Percentiles rank a stretch among this genome's conserved stretches.
phyloP scores from a whole-genome alignment of 2,329 filamentous ascomycete species.

The Alternaria angustiovoidea region DNA sequence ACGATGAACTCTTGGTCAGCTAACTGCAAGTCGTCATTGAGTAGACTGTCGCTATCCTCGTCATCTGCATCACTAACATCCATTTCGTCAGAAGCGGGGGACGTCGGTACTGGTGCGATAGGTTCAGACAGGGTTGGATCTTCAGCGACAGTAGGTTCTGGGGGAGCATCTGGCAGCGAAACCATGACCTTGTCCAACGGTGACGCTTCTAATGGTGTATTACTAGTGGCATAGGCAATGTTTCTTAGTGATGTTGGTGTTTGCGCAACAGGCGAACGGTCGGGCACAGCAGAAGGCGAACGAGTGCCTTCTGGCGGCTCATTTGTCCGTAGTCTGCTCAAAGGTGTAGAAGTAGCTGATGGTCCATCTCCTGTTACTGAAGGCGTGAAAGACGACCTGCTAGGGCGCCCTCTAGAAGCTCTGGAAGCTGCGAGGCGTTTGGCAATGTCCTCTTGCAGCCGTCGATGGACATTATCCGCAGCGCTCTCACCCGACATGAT shows the following conservation, averaged over 20 bases:
- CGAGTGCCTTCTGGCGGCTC: conserved; percentile 35
- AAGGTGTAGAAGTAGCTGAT: neutral
- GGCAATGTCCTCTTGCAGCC: conserved; percentile 19
- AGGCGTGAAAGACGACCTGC: conserved; percentile 9
- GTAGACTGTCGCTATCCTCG: conserved; percentile 29
- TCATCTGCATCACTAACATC: conserved; percentile 32
- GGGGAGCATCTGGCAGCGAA: neutral
- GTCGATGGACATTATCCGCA: conserved; percentile 10
- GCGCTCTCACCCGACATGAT: conserved; percentile 28
- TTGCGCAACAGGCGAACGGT: conserved; percentile 33
- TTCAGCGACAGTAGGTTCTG: conserved; percentile 14
- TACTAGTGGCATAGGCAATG: conserved; percentile 31
- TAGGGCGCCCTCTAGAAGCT: conserved; percentile 17
- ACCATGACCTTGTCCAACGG: conserved; percentile 6
- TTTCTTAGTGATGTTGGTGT: conserved; percentile 39
- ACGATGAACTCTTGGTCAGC: conserved; percentile 43
- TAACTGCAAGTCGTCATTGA: conserved; percentile 43
- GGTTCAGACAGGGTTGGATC: conserved; percentile 1
- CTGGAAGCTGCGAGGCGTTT: conserved; percentile 17
- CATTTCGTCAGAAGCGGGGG: conserved; percentile 21
- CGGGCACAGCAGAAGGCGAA: conserved; percentile 47
- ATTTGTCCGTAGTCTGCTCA: conserved; percentile 11
- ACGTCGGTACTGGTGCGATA: neutral
- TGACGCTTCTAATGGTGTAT: conserved; percentile 7
- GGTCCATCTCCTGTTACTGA: neutral